phyloP scores from a whole-genome alignment of 2,329 filamentous ascomycete genomes.

The Pleomassaria siparia region DNA sequence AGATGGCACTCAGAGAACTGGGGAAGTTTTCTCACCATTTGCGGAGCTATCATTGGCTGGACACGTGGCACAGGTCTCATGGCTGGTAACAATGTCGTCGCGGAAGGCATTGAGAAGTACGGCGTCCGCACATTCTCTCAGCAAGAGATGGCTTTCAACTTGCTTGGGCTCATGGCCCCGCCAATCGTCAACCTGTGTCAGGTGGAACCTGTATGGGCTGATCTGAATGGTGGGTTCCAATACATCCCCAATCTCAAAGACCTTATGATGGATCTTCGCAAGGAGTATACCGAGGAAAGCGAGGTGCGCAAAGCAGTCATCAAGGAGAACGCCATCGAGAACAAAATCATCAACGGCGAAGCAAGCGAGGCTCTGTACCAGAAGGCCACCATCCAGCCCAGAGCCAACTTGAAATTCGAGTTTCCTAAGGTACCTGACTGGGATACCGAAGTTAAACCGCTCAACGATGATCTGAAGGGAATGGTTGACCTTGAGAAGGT shows the following conservation, averaged over 20 bases:
- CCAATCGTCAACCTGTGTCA: conserved; percentile 95
- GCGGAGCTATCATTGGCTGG: conserved; percentile 98
- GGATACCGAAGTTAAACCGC: conserved; percentile 85
- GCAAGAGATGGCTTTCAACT: conserved; percentile 99
- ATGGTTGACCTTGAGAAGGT: conserved; percentile 99
- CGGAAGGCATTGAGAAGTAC: conserved; percentile 93
- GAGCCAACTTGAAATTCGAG: conserved; percentile 97
- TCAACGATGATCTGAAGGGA: conserved; percentile 85
- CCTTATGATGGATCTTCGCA: conserved; percentile 88
- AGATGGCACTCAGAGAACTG: conserved; percentile 97
- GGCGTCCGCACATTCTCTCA: conserved; percentile 98
- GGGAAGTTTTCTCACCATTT: conserved; percentile 97
- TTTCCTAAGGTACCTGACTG: conserved; percentile 91
- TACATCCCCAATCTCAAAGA: conserved; percentile 96
- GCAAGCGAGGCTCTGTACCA: conserved; percentile 90
- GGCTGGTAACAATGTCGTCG: conserved; percentile 96
- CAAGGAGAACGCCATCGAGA: conserved; percentile 94
- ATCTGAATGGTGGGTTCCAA: conserved; percentile 95
- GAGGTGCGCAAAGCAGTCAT: conserved; percentile 91
- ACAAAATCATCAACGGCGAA: conserved; percentile 95
- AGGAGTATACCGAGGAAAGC: conserved; percentile 92
- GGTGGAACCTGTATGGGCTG: conserved; percentile 90
- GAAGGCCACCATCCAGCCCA: conserved; percentile 88
- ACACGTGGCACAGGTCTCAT: conserved; percentile 97
- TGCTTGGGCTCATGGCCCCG: conserved; percentile 93